Evolutionary conservation across 139 green algal genomes (phyloP), one percentile per base, ranked within the genome.

Genomic region (Chlamydomonas asymmetrica): DNA sequence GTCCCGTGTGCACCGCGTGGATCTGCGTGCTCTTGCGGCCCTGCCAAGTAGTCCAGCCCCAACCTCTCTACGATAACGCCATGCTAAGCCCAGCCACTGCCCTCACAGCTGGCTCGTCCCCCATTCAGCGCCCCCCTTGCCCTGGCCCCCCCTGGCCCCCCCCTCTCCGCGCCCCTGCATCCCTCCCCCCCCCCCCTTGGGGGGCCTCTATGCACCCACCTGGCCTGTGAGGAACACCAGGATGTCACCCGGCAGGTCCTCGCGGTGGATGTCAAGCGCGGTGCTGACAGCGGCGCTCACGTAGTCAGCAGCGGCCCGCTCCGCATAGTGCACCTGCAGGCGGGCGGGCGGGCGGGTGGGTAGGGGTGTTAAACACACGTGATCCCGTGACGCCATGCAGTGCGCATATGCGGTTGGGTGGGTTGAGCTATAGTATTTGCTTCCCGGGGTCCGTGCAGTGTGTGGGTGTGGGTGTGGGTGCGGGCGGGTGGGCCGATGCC

Each of bases 191-290:
- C 41, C 65, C 29, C 66, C 45, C 37, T 9, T 34, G n/a, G 8
- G 66, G 0, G 63, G 80, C 45, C 48, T 41, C 45, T 87, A 73
- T 73, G 75, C 89, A 70, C 90, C 80, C 54, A 92, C 79, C 82
- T 87, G 56, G 10, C 86, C 87, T 25, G 94, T 96, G 0, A 98
- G 80, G 66, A 98, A 98, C 32, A 98, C 85, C n/a, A 98, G 85
- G 62, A 98, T 81, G 76, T 98, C 94, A 1, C 94, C 94, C 1
- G 93, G 93, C 35, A 90, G 39, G 50, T 92, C 90, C 43, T 86
- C 80, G 38, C 73, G 80, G 85, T 97, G 92, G 3, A 98, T 89
- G 6, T 83, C 73, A 2, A 97, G 64, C 7, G 84, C 90, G 25
- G 94, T 80, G 34, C 90, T 68, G 20, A 98, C 91, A 4, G 93